Conservation (phyloP, 192 early-diverging fungal species). For the Coemansia sp. region DNA sequence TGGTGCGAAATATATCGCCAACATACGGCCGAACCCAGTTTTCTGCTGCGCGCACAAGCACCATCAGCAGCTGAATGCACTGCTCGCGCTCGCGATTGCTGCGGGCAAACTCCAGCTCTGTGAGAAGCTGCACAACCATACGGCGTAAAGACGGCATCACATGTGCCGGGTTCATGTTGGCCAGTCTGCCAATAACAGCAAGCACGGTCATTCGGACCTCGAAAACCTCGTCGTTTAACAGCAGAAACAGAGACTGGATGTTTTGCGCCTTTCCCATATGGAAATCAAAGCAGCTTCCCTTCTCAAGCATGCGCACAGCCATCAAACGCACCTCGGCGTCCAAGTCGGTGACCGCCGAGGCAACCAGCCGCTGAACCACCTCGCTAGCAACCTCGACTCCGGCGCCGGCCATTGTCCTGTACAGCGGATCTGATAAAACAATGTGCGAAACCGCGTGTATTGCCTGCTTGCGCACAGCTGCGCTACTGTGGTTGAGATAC, state of each 20-base stretch:
- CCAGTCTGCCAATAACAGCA: slow-evolving; percentile 82
- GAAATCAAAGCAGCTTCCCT: slow-evolving; percentile 78
- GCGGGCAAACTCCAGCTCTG: slow-evolving; percentile 87
- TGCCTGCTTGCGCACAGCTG: slow-evolving; percentile 80
- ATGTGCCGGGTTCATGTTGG: slow-evolving; percentile 87
- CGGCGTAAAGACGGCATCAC: slow-evolving; percentile 89
- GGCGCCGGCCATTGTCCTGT: slow-evolving; percentile 72
- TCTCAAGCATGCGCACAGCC: slow-evolving; percentile 41
- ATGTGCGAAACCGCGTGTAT: slow-evolving; percentile 72
- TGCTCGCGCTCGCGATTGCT: slow-evolving; percentile 54
- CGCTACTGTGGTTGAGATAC: slow-evolving; percentile 78
- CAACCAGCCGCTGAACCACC: slow-evolving; percentile 83
- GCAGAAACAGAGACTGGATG: slow-evolving; percentile 83
- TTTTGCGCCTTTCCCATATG: slow-evolving; percentile 91
- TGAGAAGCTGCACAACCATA: slow-evolving; percentile 82
- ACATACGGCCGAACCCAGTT: slow-evolving; percentile 88
- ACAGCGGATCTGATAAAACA: slow-evolving; percentile 78
- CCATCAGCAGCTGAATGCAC: slow-evolving; percentile 65
- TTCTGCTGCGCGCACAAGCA: slow-evolving; percentile 76
- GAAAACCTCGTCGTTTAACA: slow-evolving; percentile 91
- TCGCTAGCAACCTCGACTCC: slow-evolving; percentile 83
- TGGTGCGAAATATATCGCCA: slow-evolving; percentile 79
- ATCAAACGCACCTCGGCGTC: slow-evolving; percentile 29
- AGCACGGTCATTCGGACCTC: slow-evolving; percentile 82
- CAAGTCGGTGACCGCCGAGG: slow-evolving; percentile 84